Evolutionary conservation across 805 yeast species (phyloP).

Genomic region (Peterozyma toletana): DNA sequence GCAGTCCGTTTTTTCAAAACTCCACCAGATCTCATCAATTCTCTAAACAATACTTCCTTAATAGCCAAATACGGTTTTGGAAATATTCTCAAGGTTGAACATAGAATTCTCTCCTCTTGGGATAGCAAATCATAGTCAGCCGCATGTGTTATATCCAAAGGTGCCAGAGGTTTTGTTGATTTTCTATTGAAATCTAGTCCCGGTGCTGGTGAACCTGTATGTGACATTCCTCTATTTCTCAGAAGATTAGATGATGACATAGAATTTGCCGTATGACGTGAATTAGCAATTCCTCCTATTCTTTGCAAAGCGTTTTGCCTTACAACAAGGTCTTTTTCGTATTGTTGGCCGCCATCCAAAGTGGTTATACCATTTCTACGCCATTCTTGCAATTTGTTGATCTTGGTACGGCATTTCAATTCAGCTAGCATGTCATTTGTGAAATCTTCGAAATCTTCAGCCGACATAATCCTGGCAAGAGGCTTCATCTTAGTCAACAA

Average conservation of each 20-base stretch:
- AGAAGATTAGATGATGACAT: constrained; percentile 8
- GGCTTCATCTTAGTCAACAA: constrained; percentile 69
- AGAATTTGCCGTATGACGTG: constrained; percentile 14
- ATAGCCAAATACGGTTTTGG: constrained; percentile 95
- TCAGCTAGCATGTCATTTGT: constrained; percentile 70
- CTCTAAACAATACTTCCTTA: constrained; percentile 83
- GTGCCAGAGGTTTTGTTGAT: constrained; percentile 30
- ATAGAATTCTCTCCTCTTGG: constrained; percentile 80
- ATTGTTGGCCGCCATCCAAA: constrained; percentile 74
- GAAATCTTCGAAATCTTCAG: constrained; percentile 73
- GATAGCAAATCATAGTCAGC: constrained; percentile 79
- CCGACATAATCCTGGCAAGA: constrained; percentile 72
- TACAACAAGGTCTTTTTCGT: constrained; percentile 79
- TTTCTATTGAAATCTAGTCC: constrained; percentile 26
- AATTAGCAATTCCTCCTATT: constrained; percentile 9
- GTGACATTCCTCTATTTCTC: constrained; percentile 9
- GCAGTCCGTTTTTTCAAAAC: constrained; percentile 75
- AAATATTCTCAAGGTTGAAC: constrained; percentile 73
- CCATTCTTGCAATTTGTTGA: constrained; percentile 90
- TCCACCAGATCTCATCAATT: constrained; percentile 81
- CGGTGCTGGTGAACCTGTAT: constrained; percentile 10
- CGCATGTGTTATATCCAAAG: constrained; percentile 67
- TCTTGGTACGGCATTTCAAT: constrained; percentile 68
- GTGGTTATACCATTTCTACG: constrained; percentile 83
- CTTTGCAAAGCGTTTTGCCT: constrained; percentile 59